Evolutionary conservation across 257 asterid genomes (phyloP).

Genomic region (Nyctanthes arbortristis): DNA sequence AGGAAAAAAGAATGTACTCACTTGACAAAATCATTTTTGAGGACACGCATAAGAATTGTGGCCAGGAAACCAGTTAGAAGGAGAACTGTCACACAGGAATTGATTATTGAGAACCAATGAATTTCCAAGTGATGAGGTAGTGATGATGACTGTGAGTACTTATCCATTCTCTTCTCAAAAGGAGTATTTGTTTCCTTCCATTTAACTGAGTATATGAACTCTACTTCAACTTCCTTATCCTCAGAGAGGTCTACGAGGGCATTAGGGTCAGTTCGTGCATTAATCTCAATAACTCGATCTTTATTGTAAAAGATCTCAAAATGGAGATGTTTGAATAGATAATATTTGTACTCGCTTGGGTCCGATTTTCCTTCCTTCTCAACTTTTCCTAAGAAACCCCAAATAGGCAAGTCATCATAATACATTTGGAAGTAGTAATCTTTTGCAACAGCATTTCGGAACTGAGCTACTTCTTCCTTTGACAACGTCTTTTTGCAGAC

Average conservation of each 20-base stretch:
- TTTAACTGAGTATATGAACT: constrained; percentile 41
- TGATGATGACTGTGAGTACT: constrained; percentile 44
- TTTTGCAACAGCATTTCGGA: constrained; percentile 40
- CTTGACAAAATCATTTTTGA: constrained; percentile 48
- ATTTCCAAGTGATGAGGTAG: constrained; percentile 45
- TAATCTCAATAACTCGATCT: constrained; percentile 41
- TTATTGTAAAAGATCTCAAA: constrained; percentile 41
- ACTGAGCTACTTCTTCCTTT: constrained; percentile 33
- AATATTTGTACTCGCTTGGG: constrained; percentile 36
- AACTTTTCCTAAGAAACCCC: constrained; percentile 49
- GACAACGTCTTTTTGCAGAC: constrained; percentile 41
- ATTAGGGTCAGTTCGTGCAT: constrained; percentile 41
- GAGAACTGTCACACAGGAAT: constrained; percentile 48
- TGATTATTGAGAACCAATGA: constrained; percentile 48
- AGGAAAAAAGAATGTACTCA: constrained; percentile 13
- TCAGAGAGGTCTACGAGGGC: constrained; percentile 41
- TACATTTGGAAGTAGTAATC: constrained; percentile 49
- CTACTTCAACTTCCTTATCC: constrained; percentile 40
- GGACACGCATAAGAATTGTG: constrained; percentile 47
- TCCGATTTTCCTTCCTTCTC: constrained; percentile 37
- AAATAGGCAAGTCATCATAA: constrained; percentile 42
- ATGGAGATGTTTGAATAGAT: constrained; percentile 44
- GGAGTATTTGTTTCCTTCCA: constrained; percentile 41
- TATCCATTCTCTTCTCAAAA: constrained; percentile 43
- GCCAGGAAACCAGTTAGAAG: constrained; percentile 48